Conservation (phyloP, 1,284 basidiomycete genomes). For the Vanrija sp. region DNA sequence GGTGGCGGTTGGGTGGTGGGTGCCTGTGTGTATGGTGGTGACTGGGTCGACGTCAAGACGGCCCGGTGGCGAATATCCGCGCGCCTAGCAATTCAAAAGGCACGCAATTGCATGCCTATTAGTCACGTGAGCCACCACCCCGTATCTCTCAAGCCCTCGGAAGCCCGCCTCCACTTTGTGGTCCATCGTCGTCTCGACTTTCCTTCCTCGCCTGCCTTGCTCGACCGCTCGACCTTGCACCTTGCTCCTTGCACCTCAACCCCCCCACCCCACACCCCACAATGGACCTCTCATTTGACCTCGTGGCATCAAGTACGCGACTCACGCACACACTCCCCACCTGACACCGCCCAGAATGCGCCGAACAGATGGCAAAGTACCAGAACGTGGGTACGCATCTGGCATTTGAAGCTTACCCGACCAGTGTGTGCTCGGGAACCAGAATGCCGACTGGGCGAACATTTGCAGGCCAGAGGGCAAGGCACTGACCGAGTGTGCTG, state of each 20-base stretch:
- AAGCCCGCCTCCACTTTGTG: no score
- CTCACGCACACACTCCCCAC: not conserved
- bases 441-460: slow-evolving; percentile 38
- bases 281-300: slow-evolving; percentile 48
- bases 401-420: not conserved
- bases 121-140: no score
- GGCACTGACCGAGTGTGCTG: slow-evolving; percentile 42
- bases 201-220: not conserved
- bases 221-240: not conserved
- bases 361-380: slow-evolving; percentile 44
- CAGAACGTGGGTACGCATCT: slow-evolving; percentile 43
- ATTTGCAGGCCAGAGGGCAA: slow-evolving; percentile 38
- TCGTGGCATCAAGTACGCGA: slow-evolving; percentile 45
- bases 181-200: no score
- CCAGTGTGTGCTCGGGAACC: slow-evolving; percentile 43
- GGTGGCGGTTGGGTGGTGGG: no score
- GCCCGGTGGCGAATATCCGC: no score
- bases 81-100: no score
- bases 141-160: no score
- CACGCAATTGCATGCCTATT: no score
- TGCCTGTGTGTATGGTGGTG: no score
- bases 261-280: slow-evolving; percentile 2
- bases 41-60: no score
- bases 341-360: slow-evolving; percentile 34
- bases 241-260: no score